Conservation (phyloP, 177 flowering plant genomes). For the Vitis hybrid region DNA sequence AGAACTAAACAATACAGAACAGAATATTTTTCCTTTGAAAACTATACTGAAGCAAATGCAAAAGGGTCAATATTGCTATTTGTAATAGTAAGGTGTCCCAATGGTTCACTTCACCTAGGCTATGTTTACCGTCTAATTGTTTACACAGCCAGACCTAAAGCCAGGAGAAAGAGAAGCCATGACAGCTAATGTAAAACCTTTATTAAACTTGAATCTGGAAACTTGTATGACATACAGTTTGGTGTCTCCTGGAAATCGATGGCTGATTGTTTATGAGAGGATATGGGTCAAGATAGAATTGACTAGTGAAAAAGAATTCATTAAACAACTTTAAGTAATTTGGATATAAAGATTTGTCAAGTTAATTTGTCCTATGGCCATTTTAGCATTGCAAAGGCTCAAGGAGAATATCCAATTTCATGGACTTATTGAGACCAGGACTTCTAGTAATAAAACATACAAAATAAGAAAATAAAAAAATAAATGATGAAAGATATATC, state of each 20-base stretch:
- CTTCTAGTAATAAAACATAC: no score
- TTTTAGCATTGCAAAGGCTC: no score
- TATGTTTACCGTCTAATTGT: background rate
- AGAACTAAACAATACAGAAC: background rate
- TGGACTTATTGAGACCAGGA: no score
- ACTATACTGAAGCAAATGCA: background rate
- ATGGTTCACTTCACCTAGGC: background rate
- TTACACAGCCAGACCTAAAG: background rate
- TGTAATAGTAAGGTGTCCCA: background rate
- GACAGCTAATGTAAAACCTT: background rate
- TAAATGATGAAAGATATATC: no score
- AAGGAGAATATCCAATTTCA: no score
- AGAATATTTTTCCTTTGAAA: background rate
- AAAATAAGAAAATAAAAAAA: no score
- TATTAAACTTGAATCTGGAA: background rate
- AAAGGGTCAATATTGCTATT: background rate
- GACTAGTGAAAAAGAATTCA: no score
- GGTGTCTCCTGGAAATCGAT: background rate
- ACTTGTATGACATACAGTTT: background rate
- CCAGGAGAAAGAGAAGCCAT: background rate
- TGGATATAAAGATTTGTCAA: no score
- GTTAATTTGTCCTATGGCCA: no score
- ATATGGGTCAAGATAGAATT: no score
- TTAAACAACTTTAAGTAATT: no score
- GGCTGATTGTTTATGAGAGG: no score